A percentile compares a stretch with the other conserved stretches of the same genome.
These are phyloP conservation scores for Theobroma grandiflorum DNA, from an alignment of 441 rosid species.

Conservation along the genomic window DNA sequence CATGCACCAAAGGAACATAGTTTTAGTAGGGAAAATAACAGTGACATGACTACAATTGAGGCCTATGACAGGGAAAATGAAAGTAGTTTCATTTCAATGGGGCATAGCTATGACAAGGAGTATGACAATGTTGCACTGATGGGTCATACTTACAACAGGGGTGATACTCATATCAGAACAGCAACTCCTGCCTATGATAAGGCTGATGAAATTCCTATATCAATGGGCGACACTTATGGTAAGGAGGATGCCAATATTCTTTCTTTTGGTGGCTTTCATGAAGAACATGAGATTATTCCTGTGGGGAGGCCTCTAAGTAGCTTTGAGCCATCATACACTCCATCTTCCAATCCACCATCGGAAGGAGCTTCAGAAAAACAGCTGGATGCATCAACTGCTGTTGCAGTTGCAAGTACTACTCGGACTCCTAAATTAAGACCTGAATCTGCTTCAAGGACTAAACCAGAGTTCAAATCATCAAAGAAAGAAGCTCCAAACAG, in stretches of 20 bases:
- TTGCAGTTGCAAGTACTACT: constrained; percentile 40
- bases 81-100: constrained; percentile 47
- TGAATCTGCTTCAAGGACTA: constrained; percentile 59
- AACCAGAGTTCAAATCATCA: constrained; percentile 54
- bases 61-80: constrained; percentile 49
- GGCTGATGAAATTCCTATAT: constrained; percentile 40
- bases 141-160: constrained; percentile 59
- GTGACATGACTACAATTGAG: constrained; percentile 49
- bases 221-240: constrained; percentile 39
- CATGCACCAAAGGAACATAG: constrained; percentile 42
- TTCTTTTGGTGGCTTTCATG: constrained; percentile 68
- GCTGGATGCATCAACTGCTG: constrained; percentile 35
- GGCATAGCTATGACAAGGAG: constrained; percentile 37
- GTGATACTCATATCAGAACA: constrained; percentile 44
- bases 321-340: constrained; percentile 49
- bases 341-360: constrained; percentile 44
- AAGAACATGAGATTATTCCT: constrained; percentile 55
- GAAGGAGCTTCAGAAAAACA: constrained; percentile 47
- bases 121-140: constrained; percentile 54
- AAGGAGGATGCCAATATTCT: constrained; percentile 62
- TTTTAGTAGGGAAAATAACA: constrained; percentile 35
- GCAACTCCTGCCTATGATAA: constrained; percentile 39
- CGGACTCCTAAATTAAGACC: constrained; percentile 47
- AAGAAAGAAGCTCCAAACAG: constrained; percentile 69
- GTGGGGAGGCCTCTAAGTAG: constrained; percentile 44